These are phyloP conservation scores for Otatea glauca DNA, from an alignment of 176 grass and related monocot species.

Conservation along the genomic window DNA sequence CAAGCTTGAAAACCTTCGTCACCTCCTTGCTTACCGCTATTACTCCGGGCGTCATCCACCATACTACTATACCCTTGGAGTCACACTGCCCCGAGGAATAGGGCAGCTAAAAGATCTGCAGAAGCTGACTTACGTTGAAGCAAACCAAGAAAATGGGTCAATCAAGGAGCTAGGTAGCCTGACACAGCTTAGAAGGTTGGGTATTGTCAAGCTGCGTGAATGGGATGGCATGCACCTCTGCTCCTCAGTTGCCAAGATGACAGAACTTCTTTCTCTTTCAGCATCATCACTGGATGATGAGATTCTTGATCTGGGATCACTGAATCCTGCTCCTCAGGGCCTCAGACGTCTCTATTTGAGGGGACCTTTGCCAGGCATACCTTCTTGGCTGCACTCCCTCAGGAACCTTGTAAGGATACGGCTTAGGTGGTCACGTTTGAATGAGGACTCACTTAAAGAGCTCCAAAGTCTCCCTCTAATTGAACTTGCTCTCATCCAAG, in stretches of 20 bases:
- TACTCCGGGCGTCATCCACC: slow-evolving; percentile 35
- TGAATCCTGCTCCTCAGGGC: slow-evolving; percentile 14
- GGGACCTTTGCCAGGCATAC: slow-evolving; percentile 45
- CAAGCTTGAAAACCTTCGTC: slow-evolving; percentile 48
- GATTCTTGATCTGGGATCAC: slow-evolving; percentile 30
- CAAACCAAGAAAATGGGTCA: slow-evolving; percentile 30
- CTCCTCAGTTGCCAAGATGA: slow-evolving; percentile 42
- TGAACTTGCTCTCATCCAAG: slow-evolving; percentile 47
- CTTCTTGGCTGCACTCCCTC: slow-evolving; percentile 44
- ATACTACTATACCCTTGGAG: slow-evolving; percentile 37
- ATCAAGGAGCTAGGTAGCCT: slow-evolving; percentile 40
- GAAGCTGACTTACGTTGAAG: slow-evolving; percentile 53
- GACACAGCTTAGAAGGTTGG: slow-evolving; percentile 49
- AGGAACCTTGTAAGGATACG: slow-evolving; percentile 45
- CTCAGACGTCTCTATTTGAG: slow-evolving; percentile 45
- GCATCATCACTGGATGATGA: slow-evolving; percentile 37
- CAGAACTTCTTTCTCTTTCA: slow-evolving; percentile 43
- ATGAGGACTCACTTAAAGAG: slow-evolving; percentile 42
- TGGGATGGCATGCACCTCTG: slow-evolving; percentile 35
- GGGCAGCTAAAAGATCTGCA: slow-evolving; percentile 42
- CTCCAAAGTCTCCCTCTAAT: slow-evolving; percentile 48
- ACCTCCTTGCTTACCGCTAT: slow-evolving; percentile 53
- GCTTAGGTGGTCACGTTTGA: slow-evolving; percentile 46
- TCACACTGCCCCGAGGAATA: slow-evolving; percentile 43
- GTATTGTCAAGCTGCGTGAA: slow-evolving; percentile 50